Percentiles rank a stretch among this genome's conserved stretches.
Evolutionary conservation across 257 asterid genomes (phyloP).

Genomic region (Penstemon eatonii): DNA sequence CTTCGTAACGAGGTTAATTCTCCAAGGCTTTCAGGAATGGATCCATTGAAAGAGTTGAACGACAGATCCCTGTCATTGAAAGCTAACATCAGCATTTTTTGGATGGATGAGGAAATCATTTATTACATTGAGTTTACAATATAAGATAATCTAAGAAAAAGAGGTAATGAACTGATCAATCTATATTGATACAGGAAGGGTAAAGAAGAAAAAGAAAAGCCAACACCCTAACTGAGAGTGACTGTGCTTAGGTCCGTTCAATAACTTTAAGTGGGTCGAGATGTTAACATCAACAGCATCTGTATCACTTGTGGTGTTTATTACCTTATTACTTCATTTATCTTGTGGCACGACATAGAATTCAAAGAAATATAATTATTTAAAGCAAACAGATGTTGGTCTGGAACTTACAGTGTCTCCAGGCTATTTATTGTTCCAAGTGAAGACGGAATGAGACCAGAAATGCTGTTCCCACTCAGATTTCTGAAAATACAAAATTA

Average conservation of each 20-base stretch:
- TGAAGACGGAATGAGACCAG: conserved; percentile 77
- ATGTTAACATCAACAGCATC: too few relatives aligned
- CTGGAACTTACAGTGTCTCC: conserved; percentile 55
- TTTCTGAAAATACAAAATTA: conserved; percentile 55
- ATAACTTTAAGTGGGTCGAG: too few relatives aligned
- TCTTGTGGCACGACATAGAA: conserved; percentile 11
- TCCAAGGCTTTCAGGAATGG: conserved; percentile 91
- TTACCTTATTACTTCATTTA: conserved; percentile 8
- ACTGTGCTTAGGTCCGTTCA: too few relatives aligned
- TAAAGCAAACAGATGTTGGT: conserved; percentile 1
- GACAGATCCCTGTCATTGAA: conserved; percentile 79
- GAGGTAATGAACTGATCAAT: too few relatives aligned
- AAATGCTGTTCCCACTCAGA: conserved; percentile 85
- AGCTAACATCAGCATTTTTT: too few relatives aligned
- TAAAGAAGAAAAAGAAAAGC: too few relatives aligned
- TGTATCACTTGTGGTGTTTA: neutral
- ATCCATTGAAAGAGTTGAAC: conserved; percentile 79
- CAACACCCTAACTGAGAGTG: too few relatives aligned
- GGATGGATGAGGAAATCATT: too few relatives aligned
- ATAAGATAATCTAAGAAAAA: too few relatives aligned
- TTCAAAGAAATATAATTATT: conserved; percentile 3
- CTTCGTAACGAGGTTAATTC: conserved; percentile 61
- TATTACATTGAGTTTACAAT: too few relatives aligned
- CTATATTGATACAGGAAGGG: too few relatives aligned
- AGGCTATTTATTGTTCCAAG: conserved; percentile 67